phyloP scores from a whole-genome alignment of 495 filamentous ascomycete species.

The Aspergillus biplanus region DNA sequence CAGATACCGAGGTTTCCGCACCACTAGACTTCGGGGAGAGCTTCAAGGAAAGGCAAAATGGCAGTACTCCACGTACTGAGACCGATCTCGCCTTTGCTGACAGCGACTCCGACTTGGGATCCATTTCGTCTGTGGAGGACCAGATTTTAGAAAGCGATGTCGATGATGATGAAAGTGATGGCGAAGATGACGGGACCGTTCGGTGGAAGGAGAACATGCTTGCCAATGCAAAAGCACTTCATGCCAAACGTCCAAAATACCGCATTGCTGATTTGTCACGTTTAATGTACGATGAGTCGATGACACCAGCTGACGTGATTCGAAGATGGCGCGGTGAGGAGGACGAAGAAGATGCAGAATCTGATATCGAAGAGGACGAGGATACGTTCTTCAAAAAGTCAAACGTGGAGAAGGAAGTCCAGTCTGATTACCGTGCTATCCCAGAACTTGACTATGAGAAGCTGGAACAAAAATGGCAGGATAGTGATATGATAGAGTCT shows the following conservation, averaged over 20 bases:
- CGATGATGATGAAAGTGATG: conserved; percentile 57
- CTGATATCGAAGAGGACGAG: conserved; percentile 65
- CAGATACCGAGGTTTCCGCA: conserved; percentile 46
- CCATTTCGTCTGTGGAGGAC: conserved; percentile 72
- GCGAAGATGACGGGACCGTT: conserved; percentile 59
- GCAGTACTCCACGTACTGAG: conserved; percentile 47
- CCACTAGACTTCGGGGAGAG: conserved; percentile 44
- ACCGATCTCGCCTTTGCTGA: conserved; percentile 87
- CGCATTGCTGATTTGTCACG: conserved; percentile 79
- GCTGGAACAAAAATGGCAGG: conserved; percentile 82
- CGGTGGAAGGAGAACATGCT: conserved; percentile 88
- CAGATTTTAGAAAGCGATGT: conserved; percentile 63
- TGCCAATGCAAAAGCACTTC: conserved; percentile 71
- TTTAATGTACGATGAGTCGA: conserved; percentile 83
- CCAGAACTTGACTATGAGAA: conserved; percentile 79
- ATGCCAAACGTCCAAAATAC: conserved; percentile 68
- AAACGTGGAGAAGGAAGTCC: conserved; percentile 62
- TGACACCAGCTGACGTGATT: conserved; percentile 76
- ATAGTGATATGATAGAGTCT: conserved; percentile 73
- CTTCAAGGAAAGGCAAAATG: conserved; percentile 51
- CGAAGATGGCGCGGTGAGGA: conserved; percentile 71
- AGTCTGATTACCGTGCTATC: conserved; percentile 74
- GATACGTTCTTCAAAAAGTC: conserved; percentile 85
- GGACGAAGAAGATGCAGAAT: conserved; percentile 37
- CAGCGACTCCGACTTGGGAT: conserved; percentile 93